phyloP scores from a whole-genome alignment of 306 rosid genomes.

The Hippophae tibetana region DNA sequence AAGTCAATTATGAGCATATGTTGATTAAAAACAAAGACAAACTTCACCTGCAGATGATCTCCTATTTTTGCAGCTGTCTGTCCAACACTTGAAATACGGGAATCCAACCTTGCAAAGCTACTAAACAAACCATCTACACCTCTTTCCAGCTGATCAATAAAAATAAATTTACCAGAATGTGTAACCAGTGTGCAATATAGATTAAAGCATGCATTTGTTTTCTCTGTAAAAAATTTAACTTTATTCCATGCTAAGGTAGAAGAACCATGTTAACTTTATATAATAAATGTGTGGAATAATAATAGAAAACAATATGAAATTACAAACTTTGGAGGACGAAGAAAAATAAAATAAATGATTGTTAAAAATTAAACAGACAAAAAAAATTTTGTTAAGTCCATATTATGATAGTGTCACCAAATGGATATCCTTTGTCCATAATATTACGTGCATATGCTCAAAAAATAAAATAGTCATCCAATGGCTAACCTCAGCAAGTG shows the following conservation, averaged over 20 bases:
- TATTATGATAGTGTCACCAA: not conserved
- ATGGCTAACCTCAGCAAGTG: constrained; percentile 77
- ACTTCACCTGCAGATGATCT: constrained; percentile 93
- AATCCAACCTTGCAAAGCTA: constrained; percentile 96
- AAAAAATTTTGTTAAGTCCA: not conserved
- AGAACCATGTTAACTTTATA: too few relatives aligned
- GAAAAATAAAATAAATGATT: not conserved
- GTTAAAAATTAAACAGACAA: not conserved
- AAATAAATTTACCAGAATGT: constrained; percentile 7
- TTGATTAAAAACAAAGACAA: constrained; percentile 19
- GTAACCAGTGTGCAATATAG: not conserved
- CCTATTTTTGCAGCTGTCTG: constrained; percentile 99
- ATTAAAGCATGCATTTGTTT: constrained; percentile 8
- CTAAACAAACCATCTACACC: constrained; percentile 97
- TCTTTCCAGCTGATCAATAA: constrained; percentile 74
- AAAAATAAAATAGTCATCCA: not conserved
- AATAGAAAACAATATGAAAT: too few relatives aligned
- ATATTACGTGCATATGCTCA: not conserved
- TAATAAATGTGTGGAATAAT: too few relatives aligned
- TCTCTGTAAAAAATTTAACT: not conserved
- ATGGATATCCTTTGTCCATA: not conserved
- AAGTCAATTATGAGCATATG: constrained; percentile 11
- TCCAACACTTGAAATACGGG: constrained; percentile 98
- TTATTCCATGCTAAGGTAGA: too few relatives aligned
- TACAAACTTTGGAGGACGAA: too few relatives aligned